Evolutionary conservation across 2,329 filamentous ascomycete species (phyloP), one percentile per base, ranked within the genome.

Genomic region (Aspergillus fijiensis): DNA sequence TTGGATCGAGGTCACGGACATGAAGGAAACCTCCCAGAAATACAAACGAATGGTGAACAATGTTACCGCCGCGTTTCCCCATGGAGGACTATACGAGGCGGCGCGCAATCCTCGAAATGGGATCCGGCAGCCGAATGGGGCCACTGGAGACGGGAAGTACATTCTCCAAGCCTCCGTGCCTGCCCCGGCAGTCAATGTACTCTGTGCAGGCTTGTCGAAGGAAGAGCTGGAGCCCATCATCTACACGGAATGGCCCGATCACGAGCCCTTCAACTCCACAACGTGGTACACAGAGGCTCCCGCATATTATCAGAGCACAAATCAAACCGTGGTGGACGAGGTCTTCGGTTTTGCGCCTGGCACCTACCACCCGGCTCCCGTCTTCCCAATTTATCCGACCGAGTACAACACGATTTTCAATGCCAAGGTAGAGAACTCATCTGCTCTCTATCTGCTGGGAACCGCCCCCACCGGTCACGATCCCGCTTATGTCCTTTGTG

Each of bases 31-130:
- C 0, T 88, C 82, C 4, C 70, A 79, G 4, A 70, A 79, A 11
- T 72, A 84, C 56, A 75, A 78, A 0, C 81, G 89, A 27, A 80
- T 89, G 42, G 78, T 94, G 67, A 90, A 92, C 70, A 92, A 93
- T 63, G 85, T 92, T 27, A 90, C 88, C 0, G 80, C 93, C 65
- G 89, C 89, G 0, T 88, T 93, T 83, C 91, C 91, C 0, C 91
- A 95, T 67, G 80, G 87, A 0, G 86, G 88, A 0, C 81, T 95
- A 0, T 86, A 89, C 35, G 74, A 79, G 12, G 90, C 90, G 0
- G 87, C 88, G 0, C 83, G 79, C 9, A 79, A 88, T 64, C 74
- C 80, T 0, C 71, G 76, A 9, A 94, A 94, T 67, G 72, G 76
- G 0, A 90, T 95, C 31, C 74, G 90, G 9, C 90, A 94, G 66